Evolutionary conservation across 2,329 filamentous ascomycete genomes (phyloP), one percentile per base, ranked within the genome.

Genomic region (Beauveria brongniartii): DNA sequence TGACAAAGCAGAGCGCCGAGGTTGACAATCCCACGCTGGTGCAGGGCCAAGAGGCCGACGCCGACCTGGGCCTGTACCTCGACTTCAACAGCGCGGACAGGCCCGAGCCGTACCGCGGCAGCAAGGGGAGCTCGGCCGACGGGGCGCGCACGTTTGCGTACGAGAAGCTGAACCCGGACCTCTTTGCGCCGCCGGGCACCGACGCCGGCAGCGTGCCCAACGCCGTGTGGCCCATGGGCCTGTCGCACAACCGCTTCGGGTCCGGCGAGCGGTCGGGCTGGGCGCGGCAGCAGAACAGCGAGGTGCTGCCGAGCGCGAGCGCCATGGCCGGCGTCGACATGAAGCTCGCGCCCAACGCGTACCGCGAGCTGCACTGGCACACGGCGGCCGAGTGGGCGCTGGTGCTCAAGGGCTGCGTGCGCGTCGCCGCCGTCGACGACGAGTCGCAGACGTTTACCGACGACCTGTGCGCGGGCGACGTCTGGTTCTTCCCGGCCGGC

Each of bases 301-400:
- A 69, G 1, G 78, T 82, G 10, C 74, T 86, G 62, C 82, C 83
- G 2, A 62, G 67, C 0, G 75, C 80, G 7, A 79, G 71, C 3
- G 72, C 69, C 16, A 83, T 85, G 79, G 82, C 82, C 0, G 82
- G 81, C 48, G 82, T 85, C 0, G 78, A 85, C 64, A 85, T 85
- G 82, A 77, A 81, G 46, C 74, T 85, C 1, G 77, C 76, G n/a
- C 77, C 81, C 0, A 72, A 81, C 28, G 82, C 80, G 0, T 86
- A 86, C 63, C 79, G 85, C 22, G 84, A 88, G 68, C 72, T 88
- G 24, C 85, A 88, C 65, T 88, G 82, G 82, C 82, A 85, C 64
- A 81, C 78, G 43, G 76, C 79, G 44, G 77, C 73, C 53, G 74
- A 83, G 65, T 83, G 80, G 80, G 74, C 78, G 0, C 71, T 82